Conservation (phyloP, 345 rosid species). For the Salix udensis region DNA sequence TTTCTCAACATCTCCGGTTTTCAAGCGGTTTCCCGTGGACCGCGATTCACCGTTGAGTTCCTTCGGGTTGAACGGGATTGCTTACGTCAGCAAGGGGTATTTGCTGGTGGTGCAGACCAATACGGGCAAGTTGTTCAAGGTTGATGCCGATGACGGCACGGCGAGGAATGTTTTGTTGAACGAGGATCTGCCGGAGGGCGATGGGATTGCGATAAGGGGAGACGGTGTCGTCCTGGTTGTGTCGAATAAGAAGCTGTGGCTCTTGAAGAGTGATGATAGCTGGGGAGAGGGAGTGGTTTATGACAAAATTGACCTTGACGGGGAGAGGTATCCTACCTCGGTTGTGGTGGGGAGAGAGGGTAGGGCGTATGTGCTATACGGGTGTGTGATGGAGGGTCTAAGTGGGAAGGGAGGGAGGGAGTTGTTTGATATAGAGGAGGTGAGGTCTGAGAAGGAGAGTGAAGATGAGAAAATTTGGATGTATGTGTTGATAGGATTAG, state of each 20-base stretch:
- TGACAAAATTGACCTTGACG: constrained; percentile 63
- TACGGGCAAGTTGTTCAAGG: constrained; percentile 85
- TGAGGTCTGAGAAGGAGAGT: constrained; percentile 48
- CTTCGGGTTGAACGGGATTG: constrained; percentile 70
- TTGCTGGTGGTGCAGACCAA: constrained; percentile 73
- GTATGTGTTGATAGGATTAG: constrained; percentile 59
- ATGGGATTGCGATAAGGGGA: constrained; percentile 55
- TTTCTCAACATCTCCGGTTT: constrained; percentile 58
- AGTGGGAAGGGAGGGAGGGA: constrained; percentile 36
- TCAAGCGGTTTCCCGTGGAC: constrained; percentile 44
- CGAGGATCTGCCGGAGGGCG: constrained; percentile 47
- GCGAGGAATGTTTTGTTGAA: constrained; percentile 54
- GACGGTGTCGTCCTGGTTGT: constrained; percentile 50
- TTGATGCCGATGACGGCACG: constrained; percentile 58
- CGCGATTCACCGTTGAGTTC: constrained; percentile 30
- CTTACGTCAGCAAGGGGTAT: constrained; percentile 75
- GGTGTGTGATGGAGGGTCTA: constrained; percentile 53
- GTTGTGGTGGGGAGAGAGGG: constrained; percentile 55
- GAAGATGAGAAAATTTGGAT: constrained; percentile 66
- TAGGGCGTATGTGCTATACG: constrained; percentile 72
- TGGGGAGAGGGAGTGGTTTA: constrained; percentile 72
- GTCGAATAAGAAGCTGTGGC: constrained; percentile 56
- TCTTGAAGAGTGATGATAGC: constrained; percentile 62
- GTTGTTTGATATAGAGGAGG: constrained; percentile 52
- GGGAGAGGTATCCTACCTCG: constrained; percentile 51